Evolutionary conservation across 331 rosid species (phyloP).

Genomic region (Acacia concinna): DNA sequence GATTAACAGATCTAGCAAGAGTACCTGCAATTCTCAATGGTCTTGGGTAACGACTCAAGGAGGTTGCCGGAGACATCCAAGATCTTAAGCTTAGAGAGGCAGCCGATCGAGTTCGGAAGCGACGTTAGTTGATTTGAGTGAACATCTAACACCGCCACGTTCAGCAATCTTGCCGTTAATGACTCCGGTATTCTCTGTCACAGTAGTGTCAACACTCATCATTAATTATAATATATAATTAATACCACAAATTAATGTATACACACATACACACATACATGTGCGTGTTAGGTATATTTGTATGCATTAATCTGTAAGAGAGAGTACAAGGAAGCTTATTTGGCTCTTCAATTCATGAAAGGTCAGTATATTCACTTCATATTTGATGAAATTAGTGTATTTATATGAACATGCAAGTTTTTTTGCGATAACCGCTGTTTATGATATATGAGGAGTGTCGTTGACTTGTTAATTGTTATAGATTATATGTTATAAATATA

Average conservation of each 20-base stretch:
- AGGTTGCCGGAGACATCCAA: constrained; percentile 77
- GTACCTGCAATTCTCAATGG: constrained; percentile 92
- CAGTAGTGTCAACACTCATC: neutral
- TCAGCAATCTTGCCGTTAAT: constrained; percentile 67
- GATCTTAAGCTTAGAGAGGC: constrained; percentile 76
- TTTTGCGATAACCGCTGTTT: neutral
- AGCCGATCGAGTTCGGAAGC: constrained; percentile 89
- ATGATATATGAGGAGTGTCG: neutral
- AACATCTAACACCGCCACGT: constrained; percentile 65
- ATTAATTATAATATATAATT: neutral
- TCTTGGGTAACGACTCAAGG: constrained; percentile 60
- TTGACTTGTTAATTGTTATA: neutral
- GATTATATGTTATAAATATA: neutral
- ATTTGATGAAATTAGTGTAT: neutral
- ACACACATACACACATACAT: neutral
- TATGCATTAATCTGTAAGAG: neutral
- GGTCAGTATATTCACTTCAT: neutral
- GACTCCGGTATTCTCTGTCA: constrained; percentile 83
- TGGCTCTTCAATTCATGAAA: neutral
- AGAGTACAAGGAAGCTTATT: neutral
- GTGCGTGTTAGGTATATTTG: neutral
- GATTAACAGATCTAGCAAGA: neutral
- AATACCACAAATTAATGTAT: too few species aligned
- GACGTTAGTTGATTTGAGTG: constrained; percentile 74
- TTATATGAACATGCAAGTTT: neutral